Evolutionary conservation across 306 rosid species (phyloP), one percentile per base, ranked within the genome.

Genomic region (Luffa acutangula): DNA sequence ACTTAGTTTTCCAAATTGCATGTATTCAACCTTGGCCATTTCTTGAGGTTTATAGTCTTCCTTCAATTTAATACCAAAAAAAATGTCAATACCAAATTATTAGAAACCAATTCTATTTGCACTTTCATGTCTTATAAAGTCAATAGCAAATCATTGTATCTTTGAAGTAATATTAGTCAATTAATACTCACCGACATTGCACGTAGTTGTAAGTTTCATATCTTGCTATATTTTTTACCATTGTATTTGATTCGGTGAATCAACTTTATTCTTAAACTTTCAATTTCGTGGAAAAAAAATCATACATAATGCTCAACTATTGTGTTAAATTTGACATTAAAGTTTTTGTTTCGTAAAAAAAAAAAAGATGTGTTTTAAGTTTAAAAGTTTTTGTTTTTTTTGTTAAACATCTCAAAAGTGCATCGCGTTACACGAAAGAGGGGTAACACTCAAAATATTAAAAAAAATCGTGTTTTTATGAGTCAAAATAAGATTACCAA

Each of bases 1-100:
- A 71, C 76, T 71, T 71, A 8, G 75, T 43, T 66, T 70, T 70
- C 76, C 76, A 70, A 72, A 72, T 45, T 46, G 77, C 56, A 12
- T 21, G 11, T 11, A 71, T 71, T 41, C 57, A 21, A 71, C 57
- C 57, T 13, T 48, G 11, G 2, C 37, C 21, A 21, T 9, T 71
- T 42, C n/a, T 45, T 70, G 5, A 2, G 36, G 13, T 18, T 17
- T 60, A 25, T 25, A 10, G 39, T 60, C 39, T 11, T 12, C 48
- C 43, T 2, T 17, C 45, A 65, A 31, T 36, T 37, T 42, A 63
- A 60, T 31, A 4, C 42, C 37, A 60, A 60, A 31, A 31, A 8
- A 4, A 31, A 31, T 56, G 41, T 60, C 67, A 60, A 64, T 64
- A 64, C 71, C 20, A 56, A 56, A 56, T 56, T 56, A 56, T 56